Evolutionary conservation across 2,329 filamentous ascomycete genomes (phyloP).

Genomic region (Fusarium drepaniforme): DNA sequence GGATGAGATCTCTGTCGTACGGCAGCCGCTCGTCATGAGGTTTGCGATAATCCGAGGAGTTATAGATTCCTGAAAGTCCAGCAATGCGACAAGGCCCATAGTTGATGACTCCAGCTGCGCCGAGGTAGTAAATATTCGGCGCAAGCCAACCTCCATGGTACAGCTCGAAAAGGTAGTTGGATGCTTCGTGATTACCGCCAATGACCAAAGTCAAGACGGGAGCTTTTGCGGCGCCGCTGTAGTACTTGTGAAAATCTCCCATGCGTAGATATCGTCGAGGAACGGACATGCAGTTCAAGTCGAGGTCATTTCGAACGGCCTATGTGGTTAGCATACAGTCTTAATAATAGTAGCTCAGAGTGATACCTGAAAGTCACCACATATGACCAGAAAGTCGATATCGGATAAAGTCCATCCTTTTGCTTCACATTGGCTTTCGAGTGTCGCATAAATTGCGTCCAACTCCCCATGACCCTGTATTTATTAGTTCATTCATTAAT

Average conservation of each 20-base stretch:
- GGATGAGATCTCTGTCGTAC: constrained; percentile 80
- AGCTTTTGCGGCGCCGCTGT: constrained; percentile 79
- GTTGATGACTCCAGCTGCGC: constrained; percentile 89
- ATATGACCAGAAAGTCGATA: constrained; percentile 93
- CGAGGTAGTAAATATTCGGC: constrained; percentile 96
- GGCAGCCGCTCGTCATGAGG: constrained; percentile 87
- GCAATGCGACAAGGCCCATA: constrained; percentile 88
- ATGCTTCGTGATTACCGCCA: constrained; percentile 94
- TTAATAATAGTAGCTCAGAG: too few relatives aligned
- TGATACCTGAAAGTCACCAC: constrained; percentile 95
- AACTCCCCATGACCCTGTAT: constrained; percentile 19
- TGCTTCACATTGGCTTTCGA: constrained; percentile 9
- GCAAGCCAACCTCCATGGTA: constrained; percentile 97
- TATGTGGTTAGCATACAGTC: too few relatives aligned
- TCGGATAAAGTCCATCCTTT: constrained; percentile 48
- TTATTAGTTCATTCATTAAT: too few relatives aligned
- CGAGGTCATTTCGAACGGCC: constrained; percentile 87
- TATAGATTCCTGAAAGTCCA: constrained; percentile 93
- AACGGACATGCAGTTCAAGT: constrained; percentile 89
- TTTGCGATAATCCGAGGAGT: constrained; percentile 85
- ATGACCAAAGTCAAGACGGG: constrained; percentile 93
- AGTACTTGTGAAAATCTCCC: constrained; percentile 94
- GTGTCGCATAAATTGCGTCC: constrained; percentile 14
- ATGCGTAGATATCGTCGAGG: constrained; percentile 87
- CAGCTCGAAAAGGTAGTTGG: constrained; percentile 88